Evolutionary conservation across 164 flowering plant species (phyloP).

Genomic region (Buxus sempervirens): DNA sequence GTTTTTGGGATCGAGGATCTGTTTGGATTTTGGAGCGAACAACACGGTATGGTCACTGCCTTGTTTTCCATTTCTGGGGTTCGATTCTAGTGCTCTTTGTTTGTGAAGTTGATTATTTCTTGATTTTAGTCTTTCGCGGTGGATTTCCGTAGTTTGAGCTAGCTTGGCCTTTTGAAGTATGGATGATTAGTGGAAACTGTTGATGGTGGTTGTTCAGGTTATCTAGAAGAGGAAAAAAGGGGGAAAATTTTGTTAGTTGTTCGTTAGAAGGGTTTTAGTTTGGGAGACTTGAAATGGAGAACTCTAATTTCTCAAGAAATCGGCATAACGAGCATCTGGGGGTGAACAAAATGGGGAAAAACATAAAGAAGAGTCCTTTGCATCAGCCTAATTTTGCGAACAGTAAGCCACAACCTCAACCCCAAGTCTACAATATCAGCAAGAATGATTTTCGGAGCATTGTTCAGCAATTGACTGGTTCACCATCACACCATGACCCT

Average conservation of each 20-base stretch:
- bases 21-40: not conserved
- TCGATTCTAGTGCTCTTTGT: not conserved
- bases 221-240: no score
- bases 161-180: not conserved
- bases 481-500: constrained; percentile 61
- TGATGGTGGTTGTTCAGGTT: no score
- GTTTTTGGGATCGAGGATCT: not conserved
- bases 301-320: constrained; percentile 36
- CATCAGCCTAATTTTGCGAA: constrained; percentile 73
- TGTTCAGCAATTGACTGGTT: constrained; percentile 94
- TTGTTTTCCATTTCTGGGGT: not conserved
- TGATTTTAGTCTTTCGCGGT: not conserved
- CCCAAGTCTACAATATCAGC: constrained; percentile 92
- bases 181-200: no score
- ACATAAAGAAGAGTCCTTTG: constrained; percentile 83
- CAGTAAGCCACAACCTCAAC: constrained; percentile 66
- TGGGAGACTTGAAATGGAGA: constrained; percentile 37
- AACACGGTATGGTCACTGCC: constrained; percentile 1
- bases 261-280: not conserved
- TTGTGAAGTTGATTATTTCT: not conserved
- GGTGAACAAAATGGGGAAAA: constrained; percentile 84
- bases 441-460: constrained; percentile 84
- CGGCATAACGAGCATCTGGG: constrained; percentile 71
- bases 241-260: not conserved
- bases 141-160: not conserved